Percentiles rank a stretch among this genome's conserved stretches.
Evolutionary conservation across 768 basidiomycete genomes (phyloP).

Genomic region (Omphalotus guepiniiformis): DNA sequence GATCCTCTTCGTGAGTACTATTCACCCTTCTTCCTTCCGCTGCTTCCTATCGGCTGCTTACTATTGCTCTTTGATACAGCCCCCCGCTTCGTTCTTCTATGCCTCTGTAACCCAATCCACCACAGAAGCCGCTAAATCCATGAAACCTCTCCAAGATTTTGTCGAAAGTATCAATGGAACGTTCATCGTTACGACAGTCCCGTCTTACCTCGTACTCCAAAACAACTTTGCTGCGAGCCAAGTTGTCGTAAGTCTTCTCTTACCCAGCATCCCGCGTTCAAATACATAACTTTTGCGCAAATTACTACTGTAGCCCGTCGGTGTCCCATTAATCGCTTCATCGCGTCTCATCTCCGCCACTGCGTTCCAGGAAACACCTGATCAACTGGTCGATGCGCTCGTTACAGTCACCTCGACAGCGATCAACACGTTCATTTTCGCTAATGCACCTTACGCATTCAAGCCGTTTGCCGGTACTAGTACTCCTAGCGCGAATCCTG

Average conservation of each 20-base stretch:
- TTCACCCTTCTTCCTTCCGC: too few relatives aligned
- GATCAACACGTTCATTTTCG: conserved; percentile 17
- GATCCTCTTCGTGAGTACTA: conserved; percentile 22
- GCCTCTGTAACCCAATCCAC: too few relatives aligned
- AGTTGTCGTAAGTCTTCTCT: too few relatives aligned
- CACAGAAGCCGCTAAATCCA: too few relatives aligned
- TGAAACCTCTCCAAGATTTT: too few relatives aligned
- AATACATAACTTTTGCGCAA: conserved; percentile 21
- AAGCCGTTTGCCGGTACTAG: conserved; percentile 13
- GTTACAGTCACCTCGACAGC: conserved; percentile 7
- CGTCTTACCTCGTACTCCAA: too few relatives aligned
- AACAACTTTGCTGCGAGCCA: too few relatives aligned
- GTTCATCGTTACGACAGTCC: too few relatives aligned
- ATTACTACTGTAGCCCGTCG: conserved; percentile 21
- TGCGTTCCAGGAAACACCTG: conserved; percentile 13
- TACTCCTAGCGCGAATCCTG: conserved; percentile 17
- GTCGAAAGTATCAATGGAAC: too few relatives aligned
- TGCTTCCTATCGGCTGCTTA: too few relatives aligned
- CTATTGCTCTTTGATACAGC: too few relatives aligned
- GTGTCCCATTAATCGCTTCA: conserved; percentile 17
- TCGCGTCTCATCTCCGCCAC: conserved; percentile 21
- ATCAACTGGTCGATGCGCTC: conserved; percentile 8
- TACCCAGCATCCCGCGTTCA: conserved; percentile 21
- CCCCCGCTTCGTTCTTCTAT: too few relatives aligned
- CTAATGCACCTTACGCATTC: conserved; percentile 17